phyloP scores from a whole-genome alignment of 177 flowering plant genomes.

The Vitis hybrid region DNA sequence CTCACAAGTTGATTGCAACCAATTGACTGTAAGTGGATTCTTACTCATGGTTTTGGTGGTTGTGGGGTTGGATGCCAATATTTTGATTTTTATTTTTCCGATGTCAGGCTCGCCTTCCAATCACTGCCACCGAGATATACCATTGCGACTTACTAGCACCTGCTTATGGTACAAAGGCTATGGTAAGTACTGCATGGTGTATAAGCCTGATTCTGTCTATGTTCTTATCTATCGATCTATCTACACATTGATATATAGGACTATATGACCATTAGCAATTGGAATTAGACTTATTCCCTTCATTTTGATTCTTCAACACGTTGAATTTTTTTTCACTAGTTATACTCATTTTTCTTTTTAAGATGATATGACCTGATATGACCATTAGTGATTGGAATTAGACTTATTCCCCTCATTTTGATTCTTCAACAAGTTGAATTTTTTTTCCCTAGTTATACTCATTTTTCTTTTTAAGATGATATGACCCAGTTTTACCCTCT shows the following conservation, averaged over 20 bases:
- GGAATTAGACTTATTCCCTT: too few species aligned
- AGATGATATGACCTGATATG: too few species aligned
- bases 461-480: neutral
- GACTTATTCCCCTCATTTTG: too few species aligned
- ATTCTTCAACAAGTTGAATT: neutral
- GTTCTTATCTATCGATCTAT: too few species aligned
- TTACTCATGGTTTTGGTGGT: neutral
- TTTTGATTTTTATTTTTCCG: slow-evolving; percentile 10
- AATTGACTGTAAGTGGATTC: slow-evolving; percentile 44
- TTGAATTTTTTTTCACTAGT: too few species aligned
- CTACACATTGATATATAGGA: too few species aligned
- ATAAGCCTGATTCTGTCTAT: too few species aligned
- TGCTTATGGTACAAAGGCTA: slow-evolving; percentile 51
- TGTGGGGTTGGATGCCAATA: neutral
- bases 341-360: too few species aligned
- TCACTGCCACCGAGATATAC: slow-evolving; percentile 56
- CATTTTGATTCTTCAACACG: too few species aligned
- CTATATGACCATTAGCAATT: too few species aligned
- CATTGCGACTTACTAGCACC: slow-evolving; percentile 42
- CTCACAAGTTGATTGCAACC: slow-evolving; percentile 43
- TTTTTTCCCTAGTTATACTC: neutral
- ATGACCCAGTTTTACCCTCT: neutral
- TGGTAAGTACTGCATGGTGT: slow-evolving; percentile 32
- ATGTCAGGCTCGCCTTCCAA: slow-evolving; percentile 49
- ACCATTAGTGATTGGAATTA: too few species aligned